Evolutionary conservation across 1,284 basidiomycete genomes (phyloP).

Genomic region (Trichosporon coremiiforme): DNA sequence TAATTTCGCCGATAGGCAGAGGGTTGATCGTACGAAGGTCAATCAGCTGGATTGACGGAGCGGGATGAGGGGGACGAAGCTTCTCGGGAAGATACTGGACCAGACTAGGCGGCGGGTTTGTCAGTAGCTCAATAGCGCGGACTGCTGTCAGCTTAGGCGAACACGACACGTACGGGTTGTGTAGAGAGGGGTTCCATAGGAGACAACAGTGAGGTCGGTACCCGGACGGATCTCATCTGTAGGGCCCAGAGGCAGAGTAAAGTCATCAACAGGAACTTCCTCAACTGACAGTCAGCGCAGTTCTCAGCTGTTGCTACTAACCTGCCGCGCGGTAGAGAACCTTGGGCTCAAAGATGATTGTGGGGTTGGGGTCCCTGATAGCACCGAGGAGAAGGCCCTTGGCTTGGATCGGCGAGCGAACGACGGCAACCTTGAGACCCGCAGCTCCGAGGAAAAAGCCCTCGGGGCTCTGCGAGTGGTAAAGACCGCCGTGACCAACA

Average conservation of each 20-base stretch:
- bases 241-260: slow-evolving; percentile 71
- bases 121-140: slow-evolving; percentile 49
- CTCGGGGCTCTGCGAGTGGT: slow-evolving; percentile 92
- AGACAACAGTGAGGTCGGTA: slow-evolving; percentile 79
- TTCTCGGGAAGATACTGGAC: slow-evolving; percentile 68
- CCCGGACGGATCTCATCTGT: slow-evolving; percentile 77
- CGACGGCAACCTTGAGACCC: slow-evolving; percentile 89
- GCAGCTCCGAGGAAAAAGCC: slow-evolving; percentile 90
- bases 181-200: slow-evolving; percentile 91
- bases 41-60: slow-evolving; percentile 72
- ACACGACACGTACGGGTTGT: slow-evolving; percentile 69
- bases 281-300: slow-evolving; percentile 63
- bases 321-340: slow-evolving; percentile 38
- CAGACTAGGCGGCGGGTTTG: slow-evolving; percentile 66
- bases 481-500: slow-evolving; percentile 89
- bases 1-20: slow-evolving; percentile 78
- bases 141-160: slow-evolving; percentile 48
- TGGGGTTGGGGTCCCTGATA: slow-evolving; percentile 88
- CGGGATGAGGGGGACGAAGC: slow-evolving; percentile 65
- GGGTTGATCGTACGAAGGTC: slow-evolving; percentile 87
- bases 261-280: slow-evolving; percentile 88
- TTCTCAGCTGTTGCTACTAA: not conserved
- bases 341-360: slow-evolving; percentile 94
- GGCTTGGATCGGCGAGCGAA: slow-evolving; percentile 89
- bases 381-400: slow-evolving; percentile 84